Conservation (phyloP, 768 basidiomycete species). For the Trametes punicea region DNA sequence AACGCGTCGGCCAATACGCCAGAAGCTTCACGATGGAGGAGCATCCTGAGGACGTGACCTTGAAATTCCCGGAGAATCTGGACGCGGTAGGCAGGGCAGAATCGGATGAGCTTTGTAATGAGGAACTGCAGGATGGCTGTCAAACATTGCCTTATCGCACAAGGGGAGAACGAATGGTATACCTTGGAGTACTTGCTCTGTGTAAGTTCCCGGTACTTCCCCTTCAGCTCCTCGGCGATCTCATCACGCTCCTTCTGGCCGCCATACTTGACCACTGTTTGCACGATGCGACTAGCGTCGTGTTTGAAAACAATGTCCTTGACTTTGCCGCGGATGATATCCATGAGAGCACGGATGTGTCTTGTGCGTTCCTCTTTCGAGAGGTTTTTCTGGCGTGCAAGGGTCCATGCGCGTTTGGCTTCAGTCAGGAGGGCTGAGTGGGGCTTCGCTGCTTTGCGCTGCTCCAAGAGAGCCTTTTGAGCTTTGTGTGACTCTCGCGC, state of each 20-base stretch:
- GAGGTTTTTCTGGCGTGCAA: conserved; percentile 70
- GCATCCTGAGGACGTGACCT: conserved; percentile 66
- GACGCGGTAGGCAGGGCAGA: conserved; percentile 69
- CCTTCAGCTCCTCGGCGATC: conserved; percentile 80
- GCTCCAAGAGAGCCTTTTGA: conserved; percentile 62
- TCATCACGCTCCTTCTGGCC: conserved; percentile 70
- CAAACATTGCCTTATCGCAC: too few relatives aligned
- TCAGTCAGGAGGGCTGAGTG: conserved; percentile 65
- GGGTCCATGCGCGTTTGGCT: conserved; percentile 77
- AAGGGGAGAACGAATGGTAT: too few relatives aligned
- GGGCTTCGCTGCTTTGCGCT: conserved; percentile 75
- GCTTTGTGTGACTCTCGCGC: conserved; percentile 67
- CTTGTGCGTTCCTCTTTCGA: conserved; percentile 67
- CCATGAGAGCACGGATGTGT: conserved; percentile 72
- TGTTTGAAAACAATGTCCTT: conserved; percentile 89
- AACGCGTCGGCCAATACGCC: conserved; percentile 84
- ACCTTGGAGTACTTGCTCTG: conserved; percentile 93
- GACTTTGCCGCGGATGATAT: conserved; percentile 73
- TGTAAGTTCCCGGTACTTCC: conserved; percentile 70
- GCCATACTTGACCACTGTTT: conserved; percentile 81
- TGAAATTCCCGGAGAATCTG: conserved; percentile 80
- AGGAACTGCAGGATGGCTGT: conserved; percentile 53
- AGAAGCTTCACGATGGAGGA: conserved; percentile 84
- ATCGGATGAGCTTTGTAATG: conserved; percentile 73
- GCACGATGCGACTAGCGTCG: conserved; percentile 84